Evolutionary conservation across 1,139 yeast genomes (phyloP).

Genomic region (Wickerhamiella infanticola): DNA sequence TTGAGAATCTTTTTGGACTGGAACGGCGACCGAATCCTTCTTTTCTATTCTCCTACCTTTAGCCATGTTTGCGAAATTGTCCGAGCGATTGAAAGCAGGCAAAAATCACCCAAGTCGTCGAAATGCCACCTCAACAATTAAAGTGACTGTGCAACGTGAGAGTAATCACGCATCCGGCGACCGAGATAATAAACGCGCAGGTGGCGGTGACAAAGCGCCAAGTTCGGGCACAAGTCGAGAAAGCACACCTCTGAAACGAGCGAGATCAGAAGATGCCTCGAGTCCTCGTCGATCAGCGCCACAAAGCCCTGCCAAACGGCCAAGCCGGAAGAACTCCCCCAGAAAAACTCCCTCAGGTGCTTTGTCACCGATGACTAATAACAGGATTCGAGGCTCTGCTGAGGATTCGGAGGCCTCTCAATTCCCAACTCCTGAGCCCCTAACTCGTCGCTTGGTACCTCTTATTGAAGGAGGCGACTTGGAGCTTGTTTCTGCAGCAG

Average conservation of each 20-base stretch:
- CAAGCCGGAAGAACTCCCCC: neutral
- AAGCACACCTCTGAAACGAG: too few species aligned
- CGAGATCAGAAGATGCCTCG: too few species aligned
- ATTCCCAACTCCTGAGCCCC: neutral
- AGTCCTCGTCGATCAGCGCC: too few species aligned
- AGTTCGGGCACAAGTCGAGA: too few species aligned
- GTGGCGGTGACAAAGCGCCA: neutral
- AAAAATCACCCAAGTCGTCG: neutral
- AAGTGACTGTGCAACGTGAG: neutral
- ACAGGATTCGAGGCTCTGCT: neutral
- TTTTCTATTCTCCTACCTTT: neutral
- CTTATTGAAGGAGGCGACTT: neutral
- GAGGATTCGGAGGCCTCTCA: neutral
- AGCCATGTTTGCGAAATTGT: neutral
- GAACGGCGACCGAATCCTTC: too few species aligned
- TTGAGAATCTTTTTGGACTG: too few species aligned
- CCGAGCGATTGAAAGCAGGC: neutral
- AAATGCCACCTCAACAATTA: neutral
- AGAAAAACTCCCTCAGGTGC: neutral
- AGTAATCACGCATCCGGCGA: neutral
- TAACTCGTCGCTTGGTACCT: neutral
- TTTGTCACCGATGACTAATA: neutral
- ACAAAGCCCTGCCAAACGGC: neutral
- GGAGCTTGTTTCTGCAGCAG: neutral
- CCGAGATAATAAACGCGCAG: neutral